phyloP scores from a whole-genome alignment of 495 filamentous ascomycete genomes.

The Aspergillus sclerotiicarbonarius region DNA sequence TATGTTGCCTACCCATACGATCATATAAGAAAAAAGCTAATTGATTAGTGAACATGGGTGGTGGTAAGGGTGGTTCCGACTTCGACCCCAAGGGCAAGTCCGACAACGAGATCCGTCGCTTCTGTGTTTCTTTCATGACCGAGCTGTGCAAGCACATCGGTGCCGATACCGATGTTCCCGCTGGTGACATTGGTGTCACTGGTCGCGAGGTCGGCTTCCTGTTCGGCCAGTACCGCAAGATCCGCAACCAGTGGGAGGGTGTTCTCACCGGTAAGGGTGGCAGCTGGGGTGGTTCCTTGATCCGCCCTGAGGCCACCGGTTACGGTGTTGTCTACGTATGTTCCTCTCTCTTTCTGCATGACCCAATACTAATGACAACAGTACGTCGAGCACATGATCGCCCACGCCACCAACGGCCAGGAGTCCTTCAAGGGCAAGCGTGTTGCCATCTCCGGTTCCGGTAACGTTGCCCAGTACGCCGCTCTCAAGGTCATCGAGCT shows the following conservation, averaged over 20 bases:
- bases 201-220: slow-evolving; percentile 89
- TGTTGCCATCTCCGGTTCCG: slow-evolving; percentile 94
- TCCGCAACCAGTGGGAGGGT: slow-evolving; percentile 88
- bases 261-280: slow-evolving; percentile 94
- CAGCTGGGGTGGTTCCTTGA: slow-evolving; percentile 89
- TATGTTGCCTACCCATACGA: not conserved
- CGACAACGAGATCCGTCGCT: slow-evolving; percentile 95
- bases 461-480: slow-evolving; percentile 97
- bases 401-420: slow-evolving; percentile 73
- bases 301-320: slow-evolving; percentile 95
- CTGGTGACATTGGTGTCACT: slow-evolving; percentile 91
- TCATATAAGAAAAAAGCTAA: not conserved
- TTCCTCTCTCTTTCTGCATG: not conserved
- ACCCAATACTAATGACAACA: slow-evolving; percentile 5
- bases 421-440: slow-evolving; percentile 88
- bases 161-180: slow-evolving; percentile 91
- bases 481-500: slow-evolving; percentile 97
- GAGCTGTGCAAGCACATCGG: slow-evolving; percentile 95
- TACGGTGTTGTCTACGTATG: slow-evolving; percentile 87
- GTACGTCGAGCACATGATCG: slow-evolving; percentile 96
- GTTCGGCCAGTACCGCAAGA: slow-evolving; percentile 92
- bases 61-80: slow-evolving; percentile 97
- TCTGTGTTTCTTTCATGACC: slow-evolving; percentile 95
- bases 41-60: slow-evolving; percentile 71
- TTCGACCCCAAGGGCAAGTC: slow-evolving; percentile 99